These are phyloP conservation scores for Spiromastix sp. DNA, from an alignment of 2,329 filamentous ascomycete genomes.

Conservation along the genomic window DNA sequence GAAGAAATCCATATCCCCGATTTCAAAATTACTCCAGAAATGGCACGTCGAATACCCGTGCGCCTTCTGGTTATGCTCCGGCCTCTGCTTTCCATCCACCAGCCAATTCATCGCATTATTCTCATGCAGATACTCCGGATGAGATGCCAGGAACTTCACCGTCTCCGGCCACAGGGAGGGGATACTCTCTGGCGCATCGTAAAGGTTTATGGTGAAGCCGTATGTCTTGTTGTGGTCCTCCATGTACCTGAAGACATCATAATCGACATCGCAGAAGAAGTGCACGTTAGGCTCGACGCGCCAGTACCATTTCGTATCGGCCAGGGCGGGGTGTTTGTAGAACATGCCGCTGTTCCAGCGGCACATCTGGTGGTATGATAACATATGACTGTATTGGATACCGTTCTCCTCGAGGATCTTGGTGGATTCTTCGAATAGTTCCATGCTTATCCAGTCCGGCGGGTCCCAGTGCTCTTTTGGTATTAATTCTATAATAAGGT, in stretches of 20 bases:
- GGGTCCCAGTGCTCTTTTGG: conserved; percentile 93
- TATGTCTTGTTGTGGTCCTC: conserved; percentile 97
- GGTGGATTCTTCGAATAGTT: conserved; percentile 76
- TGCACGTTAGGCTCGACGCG: conserved; percentile 96
- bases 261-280: conserved; percentile 98
- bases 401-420: conserved; percentile 71
- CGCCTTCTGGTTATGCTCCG: conserved; percentile 67
- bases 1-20: conserved; percentile 89
- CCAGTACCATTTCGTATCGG: conserved; percentile 87
- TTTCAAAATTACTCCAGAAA: conserved; percentile 99
- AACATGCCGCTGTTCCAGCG: conserved; percentile 98
- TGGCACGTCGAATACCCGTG: conserved; percentile 97
- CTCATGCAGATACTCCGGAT: conserved; percentile 68
- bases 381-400: conserved; percentile 80
- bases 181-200: conserved; percentile 81
- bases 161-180: conserved; percentile 93
- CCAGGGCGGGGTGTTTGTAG: conserved; percentile 86
- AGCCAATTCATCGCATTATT: conserved; percentile 87
- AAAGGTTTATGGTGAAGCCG: conserved; percentile 95
- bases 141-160: conserved; percentile 73
- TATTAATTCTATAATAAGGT: conserved; percentile 56
- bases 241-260: conserved; percentile 98
- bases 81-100: conserved; percentile 64
- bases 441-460: conserved; percentile 82
- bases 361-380: conserved; percentile 98